Evolutionary conservation across 2,329 filamentous ascomycete genomes (phyloP).

Genomic region (Tolypocladium capitatum): DNA sequence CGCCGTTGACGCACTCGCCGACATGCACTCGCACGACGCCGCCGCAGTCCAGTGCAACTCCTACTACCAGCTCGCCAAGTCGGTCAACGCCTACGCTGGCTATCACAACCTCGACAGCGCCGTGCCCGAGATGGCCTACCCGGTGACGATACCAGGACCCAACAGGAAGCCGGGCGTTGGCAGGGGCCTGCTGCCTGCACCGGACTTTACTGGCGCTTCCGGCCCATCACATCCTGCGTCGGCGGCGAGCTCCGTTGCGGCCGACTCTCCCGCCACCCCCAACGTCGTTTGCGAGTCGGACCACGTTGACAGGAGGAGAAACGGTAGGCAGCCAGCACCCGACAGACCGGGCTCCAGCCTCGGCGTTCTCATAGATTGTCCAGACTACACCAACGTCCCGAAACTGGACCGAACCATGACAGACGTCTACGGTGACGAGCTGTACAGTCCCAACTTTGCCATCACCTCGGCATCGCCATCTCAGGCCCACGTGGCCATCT

Average conservation of each 20-base stretch:
- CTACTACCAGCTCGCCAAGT: slow-evolving; percentile 35
- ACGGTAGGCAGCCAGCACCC: slow-evolving; percentile 30
- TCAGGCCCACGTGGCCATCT: slow-evolving; percentile 31
- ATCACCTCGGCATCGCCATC: slow-evolving; percentile 43
- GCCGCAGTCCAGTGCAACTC: slow-evolving; percentile 17
- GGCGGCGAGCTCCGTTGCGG: slow-evolving; percentile 42
- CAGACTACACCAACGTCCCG: slow-evolving; percentile 43
- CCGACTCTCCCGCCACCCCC: slow-evolving; percentile 48
- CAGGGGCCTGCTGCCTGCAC: slow-evolving; percentile 29
- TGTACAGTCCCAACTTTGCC: slow-evolving; percentile 60
- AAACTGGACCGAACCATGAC: slow-evolving; percentile 80
- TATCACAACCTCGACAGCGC: slow-evolving; percentile 26
- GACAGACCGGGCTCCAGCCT: not conserved
- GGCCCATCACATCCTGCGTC: slow-evolving; percentile 37
- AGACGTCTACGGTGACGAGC: slow-evolving; percentile 70
- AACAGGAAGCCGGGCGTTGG: slow-evolving; percentile 24
- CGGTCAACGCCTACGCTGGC: slow-evolving; percentile 27
- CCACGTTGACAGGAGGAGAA: slow-evolving; percentile 34
- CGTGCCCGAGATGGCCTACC: slow-evolving; percentile 26
- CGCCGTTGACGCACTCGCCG: slow-evolving; percentile 30
- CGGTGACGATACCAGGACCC: slow-evolving; percentile 23
- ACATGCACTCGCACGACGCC: slow-evolving; percentile 20
- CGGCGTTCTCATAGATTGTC: slow-evolving; percentile 28
- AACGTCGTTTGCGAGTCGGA: slow-evolving; percentile 34
- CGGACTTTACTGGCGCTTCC: slow-evolving; percentile 28